Percentiles rank a stretch among this genome's conserved stretches.
phyloP scores from a whole-genome alignment of 257 asterid species.

The Capsicum chinense region DNA sequence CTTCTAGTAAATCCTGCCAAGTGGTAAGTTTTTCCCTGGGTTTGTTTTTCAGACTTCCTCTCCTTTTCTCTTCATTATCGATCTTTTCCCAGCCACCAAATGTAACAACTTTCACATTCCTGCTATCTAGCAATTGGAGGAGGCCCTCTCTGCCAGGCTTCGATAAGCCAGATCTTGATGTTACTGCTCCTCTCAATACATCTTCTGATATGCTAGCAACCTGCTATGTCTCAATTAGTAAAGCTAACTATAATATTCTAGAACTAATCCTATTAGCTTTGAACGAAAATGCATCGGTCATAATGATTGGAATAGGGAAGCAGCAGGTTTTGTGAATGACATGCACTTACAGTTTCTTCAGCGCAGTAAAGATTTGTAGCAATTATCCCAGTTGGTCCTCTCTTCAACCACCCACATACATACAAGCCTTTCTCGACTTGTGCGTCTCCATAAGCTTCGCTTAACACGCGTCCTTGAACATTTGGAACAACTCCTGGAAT shows the following conservation, averaged over 20 bases:
- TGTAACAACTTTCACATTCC: slow-evolving; percentile 57
- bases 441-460: slow-evolving; percentile 42
- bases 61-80: slow-evolving; percentile 70
- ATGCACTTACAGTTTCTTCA: slow-evolving; percentile 73
- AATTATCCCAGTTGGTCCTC: slow-evolving; percentile 90
- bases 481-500: slow-evolving; percentile 78
- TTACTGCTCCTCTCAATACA: slow-evolving; percentile 52
- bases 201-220: slow-evolving; percentile 75
- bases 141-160: slow-evolving; percentile 81
- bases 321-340: background rate
- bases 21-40: slow-evolving; percentile 73
- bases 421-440: slow-evolving; percentile 67
- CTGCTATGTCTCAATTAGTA: slow-evolving; percentile 48
- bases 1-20: slow-evolving; percentile 73
- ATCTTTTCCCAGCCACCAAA: slow-evolving; percentile 70
- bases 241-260: background rate
- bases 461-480: slow-evolving; percentile 66
- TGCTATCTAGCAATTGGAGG: slow-evolving; percentile 52
- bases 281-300: background rate
- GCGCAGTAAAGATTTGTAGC: slow-evolving; percentile 85
- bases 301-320: background rate
- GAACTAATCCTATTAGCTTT: background rate
- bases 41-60: slow-evolving; percentile 57
- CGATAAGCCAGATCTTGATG: slow-evolving; percentile 39
- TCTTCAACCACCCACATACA: slow-evolving; percentile 95